phyloP scores from a whole-genome alignment of 1,284 basidiomycete genomes.

The Megacollybia platyphylla region DNA sequence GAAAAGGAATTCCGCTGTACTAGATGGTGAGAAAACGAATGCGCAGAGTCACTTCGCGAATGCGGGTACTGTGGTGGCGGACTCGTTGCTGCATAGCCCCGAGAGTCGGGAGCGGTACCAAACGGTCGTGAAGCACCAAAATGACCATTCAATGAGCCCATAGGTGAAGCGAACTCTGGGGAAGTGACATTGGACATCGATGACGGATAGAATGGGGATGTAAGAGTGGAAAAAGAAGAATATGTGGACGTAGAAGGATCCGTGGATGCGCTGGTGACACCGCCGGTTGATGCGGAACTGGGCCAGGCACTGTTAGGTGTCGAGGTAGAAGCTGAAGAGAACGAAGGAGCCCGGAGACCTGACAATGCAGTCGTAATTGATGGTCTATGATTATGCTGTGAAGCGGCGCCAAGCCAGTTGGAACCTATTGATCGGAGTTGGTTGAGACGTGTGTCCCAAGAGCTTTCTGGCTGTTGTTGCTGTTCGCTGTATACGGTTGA shows the following conservation, averaged over 20 bases:
- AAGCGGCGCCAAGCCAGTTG: too few relatives aligned
- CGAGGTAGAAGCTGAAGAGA: too few relatives aligned
- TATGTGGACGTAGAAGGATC: background rate
- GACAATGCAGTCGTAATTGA: too few relatives aligned
- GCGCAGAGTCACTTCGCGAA: background rate
- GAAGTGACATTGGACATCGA: conserved; percentile 11
- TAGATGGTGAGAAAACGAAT: background rate
- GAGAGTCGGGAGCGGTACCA: background rate
- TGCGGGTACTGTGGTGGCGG: conserved; percentile 9
- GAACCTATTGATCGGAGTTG: background rate
- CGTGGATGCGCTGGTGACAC: background rate
- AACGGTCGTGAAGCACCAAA: conserved; percentile 14
- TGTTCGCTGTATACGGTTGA: too few relatives aligned
- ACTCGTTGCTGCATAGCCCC: conserved; percentile 7
- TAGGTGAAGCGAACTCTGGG: conserved; percentile 7
- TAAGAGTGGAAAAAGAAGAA: conserved; percentile 22
- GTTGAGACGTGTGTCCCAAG: conserved; percentile 1
- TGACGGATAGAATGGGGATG: conserved; percentile 30
- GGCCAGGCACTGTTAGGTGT: background rate
- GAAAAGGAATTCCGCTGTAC: background rate
- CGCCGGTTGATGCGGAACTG: conserved; percentile 2
- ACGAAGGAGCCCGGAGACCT: too few relatives aligned
- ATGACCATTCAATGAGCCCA: conserved; percentile 8
- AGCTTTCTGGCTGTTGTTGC: too few relatives aligned
- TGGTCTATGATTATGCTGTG: too few relatives aligned